Conservation (phyloP, 495 filamentous ascomycete genomes). For the Neurospora tetraspora region DNA sequence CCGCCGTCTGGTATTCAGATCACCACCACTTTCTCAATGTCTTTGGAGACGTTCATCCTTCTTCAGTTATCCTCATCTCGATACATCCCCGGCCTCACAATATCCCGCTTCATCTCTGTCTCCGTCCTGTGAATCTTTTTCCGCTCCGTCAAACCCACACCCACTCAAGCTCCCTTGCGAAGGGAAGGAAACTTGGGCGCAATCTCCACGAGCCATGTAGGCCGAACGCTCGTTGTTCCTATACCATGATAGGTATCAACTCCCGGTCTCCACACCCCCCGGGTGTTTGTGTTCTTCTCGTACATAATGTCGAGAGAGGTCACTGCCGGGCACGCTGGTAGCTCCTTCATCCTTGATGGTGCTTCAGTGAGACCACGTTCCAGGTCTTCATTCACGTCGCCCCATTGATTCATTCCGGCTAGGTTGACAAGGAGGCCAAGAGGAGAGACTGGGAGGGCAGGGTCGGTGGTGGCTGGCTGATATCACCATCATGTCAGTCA, state of each 20-base stretch:
- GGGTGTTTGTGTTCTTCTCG: neutral
- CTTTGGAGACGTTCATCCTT: neutral
- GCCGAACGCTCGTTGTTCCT: neutral
- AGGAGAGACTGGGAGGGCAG: neutral
- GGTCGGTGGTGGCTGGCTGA: neutral
- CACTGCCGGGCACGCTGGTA: neutral
- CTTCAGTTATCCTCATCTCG: neutral
- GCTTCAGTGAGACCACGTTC: neutral
- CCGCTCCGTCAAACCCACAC: neutral
- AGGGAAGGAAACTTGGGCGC: neutral
- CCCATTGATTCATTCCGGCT: neutral
- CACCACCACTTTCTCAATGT: neutral
- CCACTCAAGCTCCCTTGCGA: neutral
- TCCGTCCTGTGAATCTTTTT: neutral
- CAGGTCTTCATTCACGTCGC: neutral
- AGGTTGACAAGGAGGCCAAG: neutral
- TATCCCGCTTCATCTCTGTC: neutral
- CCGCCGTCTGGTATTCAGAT: neutral
- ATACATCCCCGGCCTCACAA: neutral
- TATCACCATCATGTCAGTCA: neutral
- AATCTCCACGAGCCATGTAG: neutral
- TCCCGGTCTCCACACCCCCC: neutral
- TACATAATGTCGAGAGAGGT: neutral
- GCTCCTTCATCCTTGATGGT: neutral
- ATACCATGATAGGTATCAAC: neutral